These are phyloP conservation scores for Chloromonas sp. DNA, from an alignment of 163 green algal species.

Conservation along the genomic window DNA sequence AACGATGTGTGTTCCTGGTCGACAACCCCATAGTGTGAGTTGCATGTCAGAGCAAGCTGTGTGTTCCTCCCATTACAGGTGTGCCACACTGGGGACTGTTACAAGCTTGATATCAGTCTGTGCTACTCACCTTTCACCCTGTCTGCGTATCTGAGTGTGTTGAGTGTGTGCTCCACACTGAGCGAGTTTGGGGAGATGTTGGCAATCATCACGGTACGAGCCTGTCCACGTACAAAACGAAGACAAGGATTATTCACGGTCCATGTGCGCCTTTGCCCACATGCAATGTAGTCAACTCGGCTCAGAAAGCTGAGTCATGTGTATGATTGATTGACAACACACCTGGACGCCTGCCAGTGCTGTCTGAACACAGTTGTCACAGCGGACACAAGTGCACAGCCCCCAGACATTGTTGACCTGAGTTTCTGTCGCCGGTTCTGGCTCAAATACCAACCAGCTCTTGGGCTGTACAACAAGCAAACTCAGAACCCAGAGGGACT, in stretches of 20 bases:
- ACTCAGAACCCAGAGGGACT: background rate
- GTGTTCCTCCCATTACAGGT: background rate
- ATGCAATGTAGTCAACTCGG: too few relatives aligned
- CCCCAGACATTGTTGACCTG: background rate
- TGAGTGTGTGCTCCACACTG: constrained; percentile 96
- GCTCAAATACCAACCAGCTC: background rate
- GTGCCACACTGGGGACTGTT: background rate
- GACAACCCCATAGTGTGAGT: background rate
- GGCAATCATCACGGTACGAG: constrained; percentile 97
- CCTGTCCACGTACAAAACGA: constrained; percentile 22
- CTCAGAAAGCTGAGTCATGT: too few relatives aligned
- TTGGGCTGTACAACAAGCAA: background rate
- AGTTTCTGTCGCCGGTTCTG: background rate
- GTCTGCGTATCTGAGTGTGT: constrained; percentile 97
- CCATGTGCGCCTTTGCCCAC: background rate
- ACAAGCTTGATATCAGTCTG: background rate
- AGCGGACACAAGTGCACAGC: background rate
- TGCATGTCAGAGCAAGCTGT: background rate
- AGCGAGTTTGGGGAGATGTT: constrained; percentile 86
- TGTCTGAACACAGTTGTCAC: background rate
- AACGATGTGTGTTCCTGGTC: background rate
- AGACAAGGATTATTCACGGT: background rate
- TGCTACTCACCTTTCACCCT: constrained; percentile 74
- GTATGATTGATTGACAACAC: too few relatives aligned
- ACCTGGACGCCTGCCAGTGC: too few relatives aligned